phyloP scores from a whole-genome alignment of 1,284 basidiomycete genomes.

The Peniophora sp. region DNA sequence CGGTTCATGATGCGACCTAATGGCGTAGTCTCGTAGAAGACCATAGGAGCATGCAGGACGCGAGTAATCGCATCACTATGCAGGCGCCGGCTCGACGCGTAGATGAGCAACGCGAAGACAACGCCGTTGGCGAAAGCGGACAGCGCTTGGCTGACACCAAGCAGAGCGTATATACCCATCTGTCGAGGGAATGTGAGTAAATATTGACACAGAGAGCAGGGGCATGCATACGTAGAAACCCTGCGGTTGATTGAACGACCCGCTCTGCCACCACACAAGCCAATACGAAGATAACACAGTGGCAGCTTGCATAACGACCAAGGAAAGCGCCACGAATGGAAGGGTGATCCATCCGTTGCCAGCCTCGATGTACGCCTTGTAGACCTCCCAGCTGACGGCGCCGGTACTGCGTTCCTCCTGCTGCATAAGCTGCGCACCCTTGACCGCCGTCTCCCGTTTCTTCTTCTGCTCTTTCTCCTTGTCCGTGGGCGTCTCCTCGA shows the following conservation, averaged over 20 bases:
- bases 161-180: slow-evolving; percentile 62
- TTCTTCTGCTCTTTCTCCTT: slow-evolving; percentile 24
- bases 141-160: slow-evolving; percentile 44
- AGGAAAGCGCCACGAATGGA: slow-evolving; percentile 42
- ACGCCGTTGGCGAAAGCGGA: slow-evolving; percentile 48
- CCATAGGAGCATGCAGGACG: slow-evolving; percentile 74
- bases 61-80: slow-evolving; percentile 51
- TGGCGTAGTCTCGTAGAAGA: slow-evolving; percentile 88
- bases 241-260: slow-evolving; percentile 42
- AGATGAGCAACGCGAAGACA: slow-evolving; percentile 49
- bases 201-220: neutral
- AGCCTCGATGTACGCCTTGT: slow-evolving; percentile 45
- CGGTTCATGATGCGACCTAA: slow-evolving; percentile 87
- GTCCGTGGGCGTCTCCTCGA: slow-evolving; percentile 21
- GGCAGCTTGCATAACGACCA: slow-evolving; percentile 51
- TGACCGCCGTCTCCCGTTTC: slow-evolving; percentile 29
- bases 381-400: slow-evolving; percentile 42
- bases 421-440: slow-evolving; percentile 52
- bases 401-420: slow-evolving; percentile 56
- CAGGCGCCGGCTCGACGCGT: slow-evolving; percentile 52
- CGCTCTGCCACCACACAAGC: slow-evolving; percentile 69
- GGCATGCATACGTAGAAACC: slow-evolving; percentile 49
- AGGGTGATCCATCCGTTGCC: slow-evolving; percentile 47
- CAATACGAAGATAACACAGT: slow-evolving; percentile 63
- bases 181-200: slow-evolving; percentile 17